Base-by-base conservation (phyloP, 2,329 filamentous ascomycete species). In the Didymella exigua region DNA sequence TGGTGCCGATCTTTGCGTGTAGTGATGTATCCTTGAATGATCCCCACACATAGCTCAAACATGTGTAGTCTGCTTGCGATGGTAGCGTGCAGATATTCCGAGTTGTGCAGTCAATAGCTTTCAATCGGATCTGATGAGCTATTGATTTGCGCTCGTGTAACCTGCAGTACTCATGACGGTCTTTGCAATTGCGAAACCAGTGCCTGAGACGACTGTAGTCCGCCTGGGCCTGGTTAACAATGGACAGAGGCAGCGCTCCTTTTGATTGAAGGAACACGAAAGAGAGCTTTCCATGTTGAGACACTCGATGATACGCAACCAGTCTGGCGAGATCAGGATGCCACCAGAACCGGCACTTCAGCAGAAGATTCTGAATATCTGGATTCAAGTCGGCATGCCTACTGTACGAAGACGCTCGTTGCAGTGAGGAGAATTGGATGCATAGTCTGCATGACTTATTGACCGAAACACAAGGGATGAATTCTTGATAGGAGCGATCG, bases 1-100 rank as follows among this genome's bases (percentile, higher is more conserved):
- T 10, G 3, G 13, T 26, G 18, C 27, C 5, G n/a, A 11, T 11
- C 2, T 6, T 31, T 43, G 11, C 11, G 5, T 31, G 29, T 11
- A 8, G 14, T 3, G 18, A 8, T 8, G 2, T 5, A 10, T 16
- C 14, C 5, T 44, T 33, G 5, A 19, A 8, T 1, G 19, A 21
- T 18, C 43, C 43, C 43, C 43, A 46, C 1, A 46, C 43, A n/a
- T 46, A 46, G 29, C 41, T 44, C 19, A 44, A 24, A 5, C 41
- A 44, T 13, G 38, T 27, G 31, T 47, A 47, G 33, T 37, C 24
- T 16, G 33, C 24, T 0, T 37, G 24, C 14, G 31, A 13, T n/a
- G 44, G 44, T 14, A 47, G 26, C 2, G 13, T 7, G 44, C 44
- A 37, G 9, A 47, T 30, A 2, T 14, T n/a, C 11, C 33, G 31